Percentiles rank a stretch among this genome's conserved stretches.
Evolutionary conservation across 164 flowering plant species (phyloP).

Genomic region (Nymphaea colorata): DNA sequence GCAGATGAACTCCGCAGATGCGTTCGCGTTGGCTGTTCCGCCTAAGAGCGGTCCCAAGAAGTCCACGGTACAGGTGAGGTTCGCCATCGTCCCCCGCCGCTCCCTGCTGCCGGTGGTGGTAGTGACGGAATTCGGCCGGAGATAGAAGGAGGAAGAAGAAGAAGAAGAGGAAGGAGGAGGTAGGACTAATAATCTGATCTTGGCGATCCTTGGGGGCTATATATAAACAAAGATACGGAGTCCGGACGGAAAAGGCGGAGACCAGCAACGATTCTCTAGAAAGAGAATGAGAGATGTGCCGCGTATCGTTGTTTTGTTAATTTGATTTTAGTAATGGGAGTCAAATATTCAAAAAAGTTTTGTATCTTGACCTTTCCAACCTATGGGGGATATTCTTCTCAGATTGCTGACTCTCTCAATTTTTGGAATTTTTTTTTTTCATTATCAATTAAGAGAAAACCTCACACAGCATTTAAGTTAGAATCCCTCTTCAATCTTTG

Average conservation of each 20-base stretch:
- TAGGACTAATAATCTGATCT: not conserved
- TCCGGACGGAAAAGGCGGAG: too few relatives aligned
- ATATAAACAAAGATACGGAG: too few relatives aligned
- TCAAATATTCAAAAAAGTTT: not conserved
- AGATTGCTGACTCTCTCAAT: too few relatives aligned
- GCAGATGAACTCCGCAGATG: slow-evolving; percentile 24
- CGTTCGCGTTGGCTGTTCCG: slow-evolving; percentile 8
- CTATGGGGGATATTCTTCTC: too few relatives aligned
- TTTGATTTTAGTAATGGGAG: not conserved
- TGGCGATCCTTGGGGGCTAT: not conserved
- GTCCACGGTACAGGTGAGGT: slow-evolving; percentile 12
- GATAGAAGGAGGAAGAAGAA: not conserved
- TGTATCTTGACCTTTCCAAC: not conserved
- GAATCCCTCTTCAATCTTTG: too few relatives aligned
- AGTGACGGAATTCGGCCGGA: not conserved
- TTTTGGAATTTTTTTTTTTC: too few relatives aligned
- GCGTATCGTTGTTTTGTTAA: not conserved
- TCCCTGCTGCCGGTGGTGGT: slow-evolving; percentile 11
- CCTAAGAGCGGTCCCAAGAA: slow-evolving; percentile 20
- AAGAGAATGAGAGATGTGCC: not conserved
- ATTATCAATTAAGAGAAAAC: too few relatives aligned
- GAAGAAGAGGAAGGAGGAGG: not conserved
- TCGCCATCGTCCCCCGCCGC: not conserved
- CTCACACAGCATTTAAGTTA: too few relatives aligned
- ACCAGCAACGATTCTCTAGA: not conserved